These are phyloP conservation scores for Suillus brevipes DNA, from an alignment of 768 basidiomycete species.

Conservation along the genomic window DNA sequence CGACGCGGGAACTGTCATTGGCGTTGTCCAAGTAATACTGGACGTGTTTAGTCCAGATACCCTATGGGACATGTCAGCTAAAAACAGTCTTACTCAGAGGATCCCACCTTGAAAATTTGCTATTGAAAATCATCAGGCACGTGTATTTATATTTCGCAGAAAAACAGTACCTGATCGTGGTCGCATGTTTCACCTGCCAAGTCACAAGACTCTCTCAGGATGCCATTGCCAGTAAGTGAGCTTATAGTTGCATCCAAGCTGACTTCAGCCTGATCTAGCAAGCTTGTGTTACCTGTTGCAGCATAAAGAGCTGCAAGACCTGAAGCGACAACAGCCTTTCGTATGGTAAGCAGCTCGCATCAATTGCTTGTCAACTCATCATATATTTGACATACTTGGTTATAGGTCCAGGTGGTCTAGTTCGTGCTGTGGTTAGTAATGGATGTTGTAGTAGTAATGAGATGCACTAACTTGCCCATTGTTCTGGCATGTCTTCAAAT, in stretches of 20 bases:
- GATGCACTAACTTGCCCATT: constrained; percentile 22
- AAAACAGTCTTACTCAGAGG: not conserved
- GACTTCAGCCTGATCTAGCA: constrained; percentile 50
- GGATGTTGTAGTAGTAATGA: not conserved
- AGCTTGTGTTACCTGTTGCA: constrained; percentile 38
- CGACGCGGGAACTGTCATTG: constrained; percentile 39
- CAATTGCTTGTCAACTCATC: not conserved
- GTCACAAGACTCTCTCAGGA: constrained; percentile 56
- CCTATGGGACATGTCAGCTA: constrained; percentile 20
- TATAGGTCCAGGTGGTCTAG: constrained; percentile 61
- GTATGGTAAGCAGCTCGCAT: not conserved
- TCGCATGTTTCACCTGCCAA: constrained; percentile 44
- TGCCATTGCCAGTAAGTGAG: constrained; percentile 38
- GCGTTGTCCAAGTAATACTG: constrained; percentile 51
- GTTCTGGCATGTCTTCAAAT: constrained; percentile 27
- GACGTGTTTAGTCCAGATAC: constrained; percentile 54
- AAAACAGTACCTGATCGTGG: constrained; percentile 37
- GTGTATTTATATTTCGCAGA: not conserved
- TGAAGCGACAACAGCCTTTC: constrained; percentile 54
- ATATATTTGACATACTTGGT: constrained; percentile 42
- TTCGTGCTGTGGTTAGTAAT: not conserved
- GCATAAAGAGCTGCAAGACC: constrained; percentile 48
- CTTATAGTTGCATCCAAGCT: constrained; percentile 53
- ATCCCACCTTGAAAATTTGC: constrained; percentile 34
- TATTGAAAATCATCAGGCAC: not conserved